Conservation (phyloP, 352 stramenopile genomes). For the Phytophthora citricola region DNA sequence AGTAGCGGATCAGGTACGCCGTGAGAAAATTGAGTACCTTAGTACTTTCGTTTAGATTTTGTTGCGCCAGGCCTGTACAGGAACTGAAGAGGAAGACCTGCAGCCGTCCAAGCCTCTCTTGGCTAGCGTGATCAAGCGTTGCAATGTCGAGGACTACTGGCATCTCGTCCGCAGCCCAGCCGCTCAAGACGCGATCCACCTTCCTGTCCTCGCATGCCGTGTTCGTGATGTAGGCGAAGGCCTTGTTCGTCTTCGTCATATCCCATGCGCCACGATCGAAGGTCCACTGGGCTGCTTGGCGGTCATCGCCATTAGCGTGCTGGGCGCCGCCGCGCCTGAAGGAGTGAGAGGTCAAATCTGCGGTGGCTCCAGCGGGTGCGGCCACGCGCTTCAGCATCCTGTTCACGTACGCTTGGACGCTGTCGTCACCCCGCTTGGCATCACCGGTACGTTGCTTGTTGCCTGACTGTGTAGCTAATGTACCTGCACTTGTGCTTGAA, state of each 20-base stretch:
- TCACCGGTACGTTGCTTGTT: no score
- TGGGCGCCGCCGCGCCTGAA: constrained; percentile 32
- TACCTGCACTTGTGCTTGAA: no score
- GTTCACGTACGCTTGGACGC: constrained; percentile 23
- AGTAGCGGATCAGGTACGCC: constrained; percentile 9
- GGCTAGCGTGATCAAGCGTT: not conserved
- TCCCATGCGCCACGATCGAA: constrained; percentile 42
- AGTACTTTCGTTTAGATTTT: not conserved
- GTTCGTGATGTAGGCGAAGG: constrained; percentile 29
- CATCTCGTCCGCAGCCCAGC: not conserved
- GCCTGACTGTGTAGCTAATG: no score
- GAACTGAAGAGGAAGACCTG: not conserved
- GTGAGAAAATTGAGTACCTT: constrained; percentile 9
- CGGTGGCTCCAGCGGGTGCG: not conserved
- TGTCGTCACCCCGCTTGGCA: no score
- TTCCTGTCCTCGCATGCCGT: constrained; percentile 8
- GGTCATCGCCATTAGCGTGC: constrained; percentile 28
- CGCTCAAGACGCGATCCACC: constrained; percentile 17
- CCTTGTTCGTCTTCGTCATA: constrained; percentile 38
- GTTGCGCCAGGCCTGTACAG: constrained; percentile 1
- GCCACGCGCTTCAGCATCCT: constrained; percentile 23
- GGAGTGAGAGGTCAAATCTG: constrained; percentile 34
- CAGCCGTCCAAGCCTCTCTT: constrained; percentile 1
- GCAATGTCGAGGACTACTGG: not conserved
- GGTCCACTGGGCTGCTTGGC: constrained; percentile 31